A percentile compares a stretch with the other conserved stretches of the same genome.
phyloP scores from a whole-genome alignment of 345 rosid genomes.

The Corchorus capsularis region DNA sequence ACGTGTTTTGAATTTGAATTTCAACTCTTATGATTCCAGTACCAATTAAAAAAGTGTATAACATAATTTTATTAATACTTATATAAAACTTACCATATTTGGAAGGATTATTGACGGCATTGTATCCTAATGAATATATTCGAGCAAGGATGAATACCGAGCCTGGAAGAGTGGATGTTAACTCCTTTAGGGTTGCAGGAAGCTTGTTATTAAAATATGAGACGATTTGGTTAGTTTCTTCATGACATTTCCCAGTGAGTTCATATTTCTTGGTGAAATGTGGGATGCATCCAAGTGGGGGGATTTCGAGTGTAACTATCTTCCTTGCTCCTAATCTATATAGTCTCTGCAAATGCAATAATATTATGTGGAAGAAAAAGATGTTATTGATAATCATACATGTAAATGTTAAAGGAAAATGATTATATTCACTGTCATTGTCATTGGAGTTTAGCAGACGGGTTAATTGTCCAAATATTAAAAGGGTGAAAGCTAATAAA shows the following conservation, averaged over 20 bases:
- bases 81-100: background rate
- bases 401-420: background rate
- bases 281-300: slow-evolving; percentile 55
- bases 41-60: too few species aligned
- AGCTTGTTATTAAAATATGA: slow-evolving; percentile 35
- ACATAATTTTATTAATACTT: background rate
- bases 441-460: too few species aligned
- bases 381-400: background rate
- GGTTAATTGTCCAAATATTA: background rate
- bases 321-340: slow-evolving; percentile 44
- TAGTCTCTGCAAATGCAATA: slow-evolving; percentile 27
- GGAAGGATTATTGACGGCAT: background rate
- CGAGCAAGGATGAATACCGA: background rate
- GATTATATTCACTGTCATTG: too few species aligned
- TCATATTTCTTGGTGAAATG: slow-evolving; percentile 24
- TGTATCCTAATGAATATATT: slow-evolving; percentile 13
- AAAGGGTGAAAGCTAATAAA: background rate
- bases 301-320: slow-evolving; percentile 44
- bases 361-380: background rate
- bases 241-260: slow-evolving; percentile 34
- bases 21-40: too few species aligned
- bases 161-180: slow-evolving; percentile 2
- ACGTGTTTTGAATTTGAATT: too few species aligned
- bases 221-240: slow-evolving; percentile 33
- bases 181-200: slow-evolving; percentile 24